Conservation (phyloP, 148 eudicot genomes). For the Camellia japonica region DNA sequence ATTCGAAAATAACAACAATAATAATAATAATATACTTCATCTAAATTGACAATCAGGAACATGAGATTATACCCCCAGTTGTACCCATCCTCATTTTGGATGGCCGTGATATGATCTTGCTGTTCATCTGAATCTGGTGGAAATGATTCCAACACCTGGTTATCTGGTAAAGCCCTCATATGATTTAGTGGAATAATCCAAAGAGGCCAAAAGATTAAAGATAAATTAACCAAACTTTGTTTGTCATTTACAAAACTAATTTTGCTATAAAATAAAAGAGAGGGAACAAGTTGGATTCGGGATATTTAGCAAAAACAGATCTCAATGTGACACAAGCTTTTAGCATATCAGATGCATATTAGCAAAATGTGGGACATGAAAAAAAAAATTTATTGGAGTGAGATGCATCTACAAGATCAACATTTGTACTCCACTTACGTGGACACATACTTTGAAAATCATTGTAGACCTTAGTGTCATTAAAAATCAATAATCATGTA, state of each 20-base stretch:
- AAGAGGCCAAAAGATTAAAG: not conserved
- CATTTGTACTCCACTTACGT: not conserved
- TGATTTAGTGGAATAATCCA: not conserved
- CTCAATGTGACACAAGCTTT: constrained; percentile 8
- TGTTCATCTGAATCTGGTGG: constrained; percentile 97
- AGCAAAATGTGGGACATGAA: not conserved
- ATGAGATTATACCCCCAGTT: constrained; percentile 81
- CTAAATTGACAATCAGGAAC: constrained; percentile 3
- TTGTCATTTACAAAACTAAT: not conserved
- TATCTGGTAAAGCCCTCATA: constrained; percentile 47
- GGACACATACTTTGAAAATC: not conserved
- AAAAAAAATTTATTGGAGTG: not conserved
- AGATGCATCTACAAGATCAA: not conserved
- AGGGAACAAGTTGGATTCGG: not conserved
- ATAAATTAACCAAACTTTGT: not conserved
- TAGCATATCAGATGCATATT: not conserved
- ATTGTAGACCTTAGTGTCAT: not conserved
- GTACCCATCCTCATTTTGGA: constrained; percentile 79
- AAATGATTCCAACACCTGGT: constrained; percentile 49
- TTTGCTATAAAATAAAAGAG: not conserved
- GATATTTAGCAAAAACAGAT: not conserved
- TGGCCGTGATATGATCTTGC: constrained; percentile 77
- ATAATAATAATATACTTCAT: not conserved
- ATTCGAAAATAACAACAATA: not conserved
- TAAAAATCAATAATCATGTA: not conserved